Base-by-base conservation (phyloP, 129 eudicot genomes). In the Sambucus nigra region DNA sequence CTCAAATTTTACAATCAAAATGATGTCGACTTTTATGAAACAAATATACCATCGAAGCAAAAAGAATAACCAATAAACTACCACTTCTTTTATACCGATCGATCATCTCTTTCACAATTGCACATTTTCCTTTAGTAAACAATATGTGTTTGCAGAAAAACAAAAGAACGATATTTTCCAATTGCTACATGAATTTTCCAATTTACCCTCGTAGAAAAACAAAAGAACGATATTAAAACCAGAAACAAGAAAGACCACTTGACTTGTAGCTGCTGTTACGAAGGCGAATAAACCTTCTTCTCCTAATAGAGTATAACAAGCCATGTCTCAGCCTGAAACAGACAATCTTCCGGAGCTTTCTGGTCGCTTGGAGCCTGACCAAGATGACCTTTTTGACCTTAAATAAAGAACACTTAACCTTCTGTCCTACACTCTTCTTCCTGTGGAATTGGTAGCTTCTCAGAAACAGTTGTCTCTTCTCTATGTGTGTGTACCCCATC, bases 391-490 rank as follows among this genome's bases (percentile, higher is more conserved):
- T 76, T 57, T 88, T 88, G 25, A 84, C 80, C 47, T 87, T 79
- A 59, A 77, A 69, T 22, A 88, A 50, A 47, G 94, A 75, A 46
- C 70, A 66, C 65, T 70, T 80, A 26, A 88, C 32, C 57, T 45
- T 80, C 55, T 88, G 82, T 4, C 67, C 50, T 11, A 67, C 39
- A 54, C 72, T 80, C 49, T 78, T 82, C 55, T 88, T 88, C 55
- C 97, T 72, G 51, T 80, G 68, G 65, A 88, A 88, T 54, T 80
- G 94, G 55, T 88, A 88, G 71, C 97, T 88, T 64, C 77, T 75
- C 17, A 88, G 55, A 69, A 88, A 88, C 40, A 88, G 59, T 68
- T 73, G 92, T 61, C 97, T 73, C 72, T 88, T 88, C 63, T 88
- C 94, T 38, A 78, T 57, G 35, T 72, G 81, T 64, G 80, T 69